Base-by-base conservation (phyloP, 2,329 filamentous ascomycete species). In the Penicillium sp. region DNA sequence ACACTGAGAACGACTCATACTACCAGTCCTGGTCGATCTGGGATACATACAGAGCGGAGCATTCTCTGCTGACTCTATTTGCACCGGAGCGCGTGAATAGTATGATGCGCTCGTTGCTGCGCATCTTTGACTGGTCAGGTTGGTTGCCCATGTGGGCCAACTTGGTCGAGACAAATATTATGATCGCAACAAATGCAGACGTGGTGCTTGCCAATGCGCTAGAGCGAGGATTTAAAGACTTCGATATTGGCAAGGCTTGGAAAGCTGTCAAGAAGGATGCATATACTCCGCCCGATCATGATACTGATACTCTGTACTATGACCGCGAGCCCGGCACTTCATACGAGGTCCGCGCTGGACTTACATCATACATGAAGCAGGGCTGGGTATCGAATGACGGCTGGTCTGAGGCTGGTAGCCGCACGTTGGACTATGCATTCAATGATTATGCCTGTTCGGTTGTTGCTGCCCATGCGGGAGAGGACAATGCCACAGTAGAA, bases 1-100 rank as follows among this genome's bases (percentile, higher is more conserved):
- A 79, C 43, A 65, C 66, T 10, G 67, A 61, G 5, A 69, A 75
- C 32, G 77, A 80, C 43, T 78, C 76, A 0, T 81, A 80, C 61
- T 80, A 79, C 56, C 78, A 80, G 58, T 79, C 76, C 0, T 81
- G 78, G 78, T 79, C 76, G 1, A 79, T 80, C 48, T 80, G 78
- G 78, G 78, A 80, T 51, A 81, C 78, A 0, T 81, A 78, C 59
- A 69, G 78, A 4, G 78, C 78, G 1, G 78, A 80, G 52, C 78
- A 80, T 54, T 77, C 76, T 0, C 66, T 80, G 0, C 61, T 80
- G 0, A 76, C 78, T 0, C 55, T 80, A 0, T 78, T 80, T 47
- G 78, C 77, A 0, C 78, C 78, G 0, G 78, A 80, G 50, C 69
- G 76, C 18, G 76, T 80, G 16, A 76, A 79, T 46, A 67, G 71